A percentile compares a stretch with the other conserved stretches of the same genome.
These are phyloP conservation scores for Knufia fluminis DNA, from an alignment of 2,329 filamentous ascomycete species.

Conservation along the genomic window DNA sequence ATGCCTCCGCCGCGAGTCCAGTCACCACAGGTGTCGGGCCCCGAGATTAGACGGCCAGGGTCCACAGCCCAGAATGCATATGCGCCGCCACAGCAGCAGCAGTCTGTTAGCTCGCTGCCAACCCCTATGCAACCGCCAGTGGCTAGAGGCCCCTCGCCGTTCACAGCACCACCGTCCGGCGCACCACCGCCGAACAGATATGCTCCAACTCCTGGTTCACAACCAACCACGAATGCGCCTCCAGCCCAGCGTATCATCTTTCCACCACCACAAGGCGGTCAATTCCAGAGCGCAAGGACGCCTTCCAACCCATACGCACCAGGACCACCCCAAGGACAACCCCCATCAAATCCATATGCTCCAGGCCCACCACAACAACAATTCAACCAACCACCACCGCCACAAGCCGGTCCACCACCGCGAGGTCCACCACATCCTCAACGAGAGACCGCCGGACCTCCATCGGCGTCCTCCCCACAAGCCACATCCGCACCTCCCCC, in stretches of 20 bases:
- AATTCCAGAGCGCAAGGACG: slow-evolving; percentile 28
- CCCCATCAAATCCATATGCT: slow-evolving; percentile 36
- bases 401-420: slow-evolving; percentile 30
- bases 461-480: slow-evolving; percentile 41
- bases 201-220: slow-evolving; percentile 55
- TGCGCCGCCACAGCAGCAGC: slow-evolving; percentile 42
- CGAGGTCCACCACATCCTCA: slow-evolving; percentile 39
- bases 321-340: slow-evolving; percentile 29
- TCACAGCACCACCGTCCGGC: slow-evolving; percentile 66
- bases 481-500: slow-evolving; percentile 41
- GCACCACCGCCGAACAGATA: slow-evolving; percentile 65
- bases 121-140: slow-evolving; percentile 49
- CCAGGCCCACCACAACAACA: slow-evolving; percentile 29
- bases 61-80: slow-evolving; percentile 55
- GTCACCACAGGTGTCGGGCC: slow-evolving; percentile 50
- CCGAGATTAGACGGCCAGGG: slow-evolving; percentile 36
- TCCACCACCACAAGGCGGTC: slow-evolving; percentile 35
- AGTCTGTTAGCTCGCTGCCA: slow-evolving; percentile 23
- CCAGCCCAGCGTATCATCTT: slow-evolving; percentile 41
- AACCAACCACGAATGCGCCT: slow-evolving; percentile 34
- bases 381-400: slow-evolving; percentile 16
- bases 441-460: slow-evolving; percentile 35
- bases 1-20: slow-evolving; percentile 54
- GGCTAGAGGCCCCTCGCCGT: slow-evolving; percentile 71
- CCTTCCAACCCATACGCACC: slow-evolving; percentile 32